phyloP scores from a whole-genome alignment of 2,329 filamentous ascomycete species.

The Ophiocordyceps camponoti-floridani region DNA sequence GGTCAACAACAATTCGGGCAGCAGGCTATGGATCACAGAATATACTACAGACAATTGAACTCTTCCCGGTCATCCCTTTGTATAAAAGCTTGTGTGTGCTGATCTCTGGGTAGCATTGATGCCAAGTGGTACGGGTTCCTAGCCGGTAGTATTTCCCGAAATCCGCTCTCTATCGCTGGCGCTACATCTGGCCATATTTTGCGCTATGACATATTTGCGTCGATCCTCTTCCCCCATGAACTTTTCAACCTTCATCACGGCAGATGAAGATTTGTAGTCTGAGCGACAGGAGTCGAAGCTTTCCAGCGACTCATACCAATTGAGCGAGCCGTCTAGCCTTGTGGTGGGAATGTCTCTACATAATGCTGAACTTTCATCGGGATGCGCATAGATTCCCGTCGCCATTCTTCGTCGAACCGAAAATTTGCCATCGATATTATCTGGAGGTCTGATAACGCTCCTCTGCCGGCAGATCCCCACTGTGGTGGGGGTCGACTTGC shows the following conservation, averaged over 20 bases:
- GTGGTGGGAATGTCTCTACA: background rate
- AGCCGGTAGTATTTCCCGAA: no score
- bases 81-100: no score
- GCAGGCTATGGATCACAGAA: no score
- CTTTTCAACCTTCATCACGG: slow-evolving; percentile 39
- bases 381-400: slow-evolving; percentile 51
- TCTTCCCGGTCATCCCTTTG: no score
- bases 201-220: slow-evolving; percentile 53
- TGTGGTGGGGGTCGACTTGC: slow-evolving; percentile 9
- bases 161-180: background rate
- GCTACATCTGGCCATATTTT: slow-evolving; percentile 26
- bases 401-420: slow-evolving; percentile 49
- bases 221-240: slow-evolving; percentile 67
- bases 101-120: no score
- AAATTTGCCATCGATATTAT: slow-evolving; percentile 63
- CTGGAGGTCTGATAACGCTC: slow-evolving; percentile 53
- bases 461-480: slow-evolving; percentile 25
- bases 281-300: slow-evolving; percentile 33
- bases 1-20: no score
- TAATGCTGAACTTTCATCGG: slow-evolving; percentile 22
- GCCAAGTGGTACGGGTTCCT: no score
- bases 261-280: slow-evolving; percentile 18
- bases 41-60: no score
- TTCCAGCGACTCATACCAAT: slow-evolving; percentile 41
- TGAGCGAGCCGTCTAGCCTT: background rate